Evolutionary conservation across 2,329 filamentous ascomycete species (phyloP).

Genomic region (Chaetomiaceae sp.): DNA sequence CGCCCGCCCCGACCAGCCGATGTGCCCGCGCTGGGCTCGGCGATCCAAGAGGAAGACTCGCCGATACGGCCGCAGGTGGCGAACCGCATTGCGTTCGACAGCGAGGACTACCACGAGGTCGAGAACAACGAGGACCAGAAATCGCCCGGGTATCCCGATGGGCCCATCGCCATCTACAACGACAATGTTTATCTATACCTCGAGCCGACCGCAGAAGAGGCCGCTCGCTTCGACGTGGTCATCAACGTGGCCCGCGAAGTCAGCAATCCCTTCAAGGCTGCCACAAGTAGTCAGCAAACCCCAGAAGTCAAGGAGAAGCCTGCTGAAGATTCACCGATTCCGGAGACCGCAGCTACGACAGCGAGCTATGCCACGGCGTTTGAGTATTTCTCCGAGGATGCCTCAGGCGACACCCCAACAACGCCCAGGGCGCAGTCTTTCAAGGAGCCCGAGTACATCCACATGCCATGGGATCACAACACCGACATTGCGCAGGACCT

Average conservation of each 20-base stretch:
- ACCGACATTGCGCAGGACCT: constrained; percentile 78
- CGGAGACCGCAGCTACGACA: constrained; percentile 54
- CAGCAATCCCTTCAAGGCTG: constrained; percentile 62
- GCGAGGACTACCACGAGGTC: constrained; percentile 60
- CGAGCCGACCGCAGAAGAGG: constrained; percentile 74
- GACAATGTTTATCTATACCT: constrained; percentile 74
- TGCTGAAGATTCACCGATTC: constrained; percentile 42
- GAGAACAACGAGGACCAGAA: constrained; percentile 75
- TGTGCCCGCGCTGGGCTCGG: constrained; percentile 32
- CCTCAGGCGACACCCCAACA: constrained; percentile 46
- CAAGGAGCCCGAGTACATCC: constrained; percentile 72
- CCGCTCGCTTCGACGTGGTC: constrained; percentile 72
- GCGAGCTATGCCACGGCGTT: constrained; percentile 59
- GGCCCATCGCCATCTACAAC: constrained; percentile 76
- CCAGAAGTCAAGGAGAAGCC: constrained; percentile 31
- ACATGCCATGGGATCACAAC: constrained; percentile 85
- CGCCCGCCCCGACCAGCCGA: constrained; percentile 44
- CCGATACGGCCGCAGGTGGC: constrained; percentile 59
- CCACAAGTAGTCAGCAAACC: constrained; percentile 20
- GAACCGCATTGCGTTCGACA: constrained; percentile 53
- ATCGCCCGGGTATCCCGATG: constrained; percentile 76
- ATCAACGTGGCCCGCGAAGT: constrained; percentile 84
- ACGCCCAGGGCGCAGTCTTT: constrained; percentile 51
- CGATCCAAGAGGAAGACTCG: constrained; percentile 53
- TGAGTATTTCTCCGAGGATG: constrained; percentile 47